Conservation (phyloP, 1,284 basidiomycete species). For the Tilletia walkeri region DNA sequence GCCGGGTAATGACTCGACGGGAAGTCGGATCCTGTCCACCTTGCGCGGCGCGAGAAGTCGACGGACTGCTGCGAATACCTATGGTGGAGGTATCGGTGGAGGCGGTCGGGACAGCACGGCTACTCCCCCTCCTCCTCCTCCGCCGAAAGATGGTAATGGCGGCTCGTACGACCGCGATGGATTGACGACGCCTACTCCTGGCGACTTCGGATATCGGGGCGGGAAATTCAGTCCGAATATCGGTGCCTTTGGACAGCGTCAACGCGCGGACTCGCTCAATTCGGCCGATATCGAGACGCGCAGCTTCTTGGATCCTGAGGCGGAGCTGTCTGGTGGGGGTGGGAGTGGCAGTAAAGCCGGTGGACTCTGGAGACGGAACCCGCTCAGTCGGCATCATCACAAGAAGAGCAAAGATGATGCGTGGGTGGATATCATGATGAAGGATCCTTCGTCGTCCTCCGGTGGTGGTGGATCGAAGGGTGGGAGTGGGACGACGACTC, state of each 20-base stretch:
- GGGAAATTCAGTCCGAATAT: background rate
- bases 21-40: constrained; percentile 29
- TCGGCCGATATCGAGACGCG: constrained; percentile 44
- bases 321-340: constrained; percentile 15
- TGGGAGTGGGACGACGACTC: too few relatives aligned
- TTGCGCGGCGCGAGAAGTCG: constrained; percentile 31
- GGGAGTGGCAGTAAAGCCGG: background rate
- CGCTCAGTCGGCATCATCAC: constrained; percentile 17
- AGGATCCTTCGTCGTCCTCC: constrained; percentile 14
- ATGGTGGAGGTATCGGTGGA: background rate
- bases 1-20: background rate
- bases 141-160: background rate
- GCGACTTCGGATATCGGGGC: background rate
- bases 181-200: constrained; percentile 2
- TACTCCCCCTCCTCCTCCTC: constrained; percentile 19
- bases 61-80: background rate
- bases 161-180: background rate
- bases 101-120: background rate
- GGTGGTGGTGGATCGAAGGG: too few relatives aligned
- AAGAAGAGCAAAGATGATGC: constrained; percentile 30
- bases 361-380: background rate
- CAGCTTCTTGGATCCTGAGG: constrained; percentile 30
- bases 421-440: constrained; percentile 44
- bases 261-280: constrained; percentile 32
- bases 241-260: background rate